phyloP scores from a whole-genome alignment of 2,329 filamentous ascomycete species.

The Cytospora mali region DNA sequence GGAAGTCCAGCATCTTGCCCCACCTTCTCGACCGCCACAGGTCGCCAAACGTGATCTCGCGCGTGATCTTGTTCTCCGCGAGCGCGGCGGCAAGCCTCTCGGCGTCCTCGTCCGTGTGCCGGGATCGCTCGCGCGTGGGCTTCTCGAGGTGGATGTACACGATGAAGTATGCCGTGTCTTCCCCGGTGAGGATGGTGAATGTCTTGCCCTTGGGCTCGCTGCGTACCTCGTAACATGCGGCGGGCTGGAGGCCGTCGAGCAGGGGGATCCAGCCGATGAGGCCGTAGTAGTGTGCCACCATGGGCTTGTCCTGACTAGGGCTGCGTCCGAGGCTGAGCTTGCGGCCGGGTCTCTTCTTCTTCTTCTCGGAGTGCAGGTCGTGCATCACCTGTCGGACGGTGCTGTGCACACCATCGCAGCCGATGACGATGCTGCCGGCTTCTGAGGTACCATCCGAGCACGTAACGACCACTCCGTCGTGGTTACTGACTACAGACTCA shows the following conservation, averaged over 20 bases:
- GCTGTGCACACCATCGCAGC: conserved; percentile 32
- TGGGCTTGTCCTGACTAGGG: not conserved
- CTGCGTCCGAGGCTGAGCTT: not conserved
- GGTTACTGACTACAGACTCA: conserved; percentile 16
- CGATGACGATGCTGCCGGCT: conserved; percentile 30
- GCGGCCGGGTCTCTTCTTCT: not conserved
- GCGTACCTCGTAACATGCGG: conserved; percentile 8
- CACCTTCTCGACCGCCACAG: conserved; percentile 6
- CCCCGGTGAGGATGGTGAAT: conserved; percentile 1
- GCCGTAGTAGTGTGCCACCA: conserved; percentile 25
- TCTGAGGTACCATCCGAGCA: conserved; percentile 29
- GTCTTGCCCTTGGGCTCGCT: not conserved
- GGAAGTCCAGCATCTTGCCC: conserved; percentile 23
- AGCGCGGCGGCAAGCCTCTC: conserved; percentile 18
- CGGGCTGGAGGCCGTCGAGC: conserved; percentile 9
- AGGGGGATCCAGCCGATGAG: conserved; percentile 17
- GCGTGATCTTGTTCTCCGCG: conserved; percentile 22
- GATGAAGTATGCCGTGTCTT: conserved; percentile 13
- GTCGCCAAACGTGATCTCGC: conserved; percentile 21
- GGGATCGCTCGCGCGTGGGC: conserved; percentile 11
- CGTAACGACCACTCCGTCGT: conserved; percentile 24
- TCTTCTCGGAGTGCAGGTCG: conserved; percentile 2
- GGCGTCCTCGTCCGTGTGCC: conserved; percentile 22
- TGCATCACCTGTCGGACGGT: conserved; percentile 26
- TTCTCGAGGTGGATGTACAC: conserved; percentile 22